Base-by-base conservation (phyloP, 495 filamentous ascomycete species). In the Lepraria neglecta region DNA sequence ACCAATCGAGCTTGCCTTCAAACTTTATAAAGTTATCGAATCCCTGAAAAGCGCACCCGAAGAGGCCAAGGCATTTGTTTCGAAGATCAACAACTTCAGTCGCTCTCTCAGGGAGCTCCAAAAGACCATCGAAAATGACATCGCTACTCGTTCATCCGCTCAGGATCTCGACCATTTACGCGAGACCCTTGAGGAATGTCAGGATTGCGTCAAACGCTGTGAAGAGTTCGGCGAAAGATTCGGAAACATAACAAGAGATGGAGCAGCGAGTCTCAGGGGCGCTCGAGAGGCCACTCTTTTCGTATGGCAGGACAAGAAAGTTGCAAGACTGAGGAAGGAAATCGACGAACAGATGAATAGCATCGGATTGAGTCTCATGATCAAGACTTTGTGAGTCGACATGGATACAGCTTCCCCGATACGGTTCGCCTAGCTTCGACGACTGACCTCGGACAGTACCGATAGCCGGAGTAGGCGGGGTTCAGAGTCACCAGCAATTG, bases 161-260 rank as follows among this genome's bases (percentile, higher is more conserved):
- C 30, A 60, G 30, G 52, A 56, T 6, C 58, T 61, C n/a, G 44
- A 59, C 19, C 58, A 50, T 30, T 28, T 65, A 6, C 28, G 58
- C 24, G 33, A 47, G 30, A 56, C 35, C 10, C 5, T 65, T 27
- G 10, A 27, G 0, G 21, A 58, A 27, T 60, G 58, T 42, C 30
- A 61, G 48, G 58, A 45, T 6, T 65, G 63, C 33, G 51, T 65
- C 19, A 48, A 45, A 38, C 57, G 57, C 15, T 65, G 63, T 24
- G 58, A 61, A 31, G 58, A 65, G 2, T 65, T 48, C 58, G 45
- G 63, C 31, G 35, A 61, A n/a, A 43, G 21, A n/a, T 63, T 59
- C 38, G 19, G 21, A 6, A 59, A 59, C 30, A 56, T 63, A 10
- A 52, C 55, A 11, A 59, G 24, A 31, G 61, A 63, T 63, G 61